Evolutionary conservation across 2,329 filamentous ascomycete species (phyloP).

Genomic region (Furcasterigmium sp.): DNA sequence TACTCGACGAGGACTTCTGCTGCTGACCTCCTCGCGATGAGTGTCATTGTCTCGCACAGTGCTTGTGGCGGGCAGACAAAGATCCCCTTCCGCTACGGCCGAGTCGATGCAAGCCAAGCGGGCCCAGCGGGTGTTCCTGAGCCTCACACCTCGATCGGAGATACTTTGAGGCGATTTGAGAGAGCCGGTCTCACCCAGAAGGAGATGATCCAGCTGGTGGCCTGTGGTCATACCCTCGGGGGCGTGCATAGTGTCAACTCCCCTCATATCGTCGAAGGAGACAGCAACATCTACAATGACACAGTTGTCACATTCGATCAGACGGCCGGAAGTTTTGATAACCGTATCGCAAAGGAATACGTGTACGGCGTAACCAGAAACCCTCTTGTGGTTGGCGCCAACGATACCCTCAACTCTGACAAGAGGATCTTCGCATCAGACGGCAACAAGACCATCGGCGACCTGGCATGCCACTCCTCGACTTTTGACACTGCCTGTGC

Average conservation of each 20-base stretch:
- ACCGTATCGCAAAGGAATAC: slow-evolving; percentile 15
- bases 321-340: slow-evolving; percentile 16
- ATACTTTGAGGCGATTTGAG: slow-evolving; percentile 14
- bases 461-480: slow-evolving; percentile 26
- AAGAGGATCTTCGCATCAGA: slow-evolving; percentile 15
- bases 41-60: slow-evolving; percentile 17
- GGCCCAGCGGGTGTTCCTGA: slow-evolving; percentile 18
- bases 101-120: slow-evolving; percentile 17
- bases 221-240: slow-evolving; percentile 19
- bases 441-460: slow-evolving; percentile 33
- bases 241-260: slow-evolving; percentile 19
- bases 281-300: slow-evolving; percentile 6
- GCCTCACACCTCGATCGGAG: slow-evolving; percentile 15
- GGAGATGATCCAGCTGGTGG: slow-evolving; percentile 19
- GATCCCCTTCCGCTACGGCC: slow-evolving; percentile 18
- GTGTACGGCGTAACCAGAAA: slow-evolving; percentile 14
- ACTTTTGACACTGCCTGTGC: slow-evolving; percentile 29
- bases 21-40: slow-evolving; percentile 25
- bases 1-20: slow-evolving; percentile 15
- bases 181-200: slow-evolving; percentile 14
- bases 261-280: slow-evolving; percentile 13
- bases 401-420: slow-evolving; percentile 15
- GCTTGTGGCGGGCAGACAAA: slow-evolving; percentile 15
- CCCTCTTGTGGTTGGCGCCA: slow-evolving; percentile 15
- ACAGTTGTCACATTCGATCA: slow-evolving; percentile 29